Conservation (phyloP, 1,284 basidiomycete genomes). For the Tranzscheliella williamsii region DNA sequence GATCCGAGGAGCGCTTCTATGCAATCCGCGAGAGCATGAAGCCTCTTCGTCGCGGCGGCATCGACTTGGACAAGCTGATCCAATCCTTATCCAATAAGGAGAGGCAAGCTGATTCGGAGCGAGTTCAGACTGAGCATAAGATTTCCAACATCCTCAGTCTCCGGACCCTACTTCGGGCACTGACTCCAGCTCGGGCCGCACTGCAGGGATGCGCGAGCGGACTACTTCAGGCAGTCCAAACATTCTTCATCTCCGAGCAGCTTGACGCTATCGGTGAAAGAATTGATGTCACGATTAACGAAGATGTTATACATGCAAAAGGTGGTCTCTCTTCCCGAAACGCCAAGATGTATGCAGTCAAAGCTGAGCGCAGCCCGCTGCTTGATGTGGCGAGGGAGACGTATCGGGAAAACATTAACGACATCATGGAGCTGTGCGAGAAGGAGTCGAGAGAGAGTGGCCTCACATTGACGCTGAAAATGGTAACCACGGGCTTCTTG, state of each 20-base stretch:
- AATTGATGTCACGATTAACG: slow-evolving; percentile 72
- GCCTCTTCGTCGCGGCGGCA: slow-evolving; percentile 66
- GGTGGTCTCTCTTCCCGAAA: slow-evolving; percentile 17
- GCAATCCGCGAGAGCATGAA: slow-evolving; percentile 73
- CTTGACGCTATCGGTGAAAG: slow-evolving; percentile 69
- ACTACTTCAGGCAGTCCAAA: slow-evolving; percentile 69
- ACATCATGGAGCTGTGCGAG: slow-evolving; percentile 71
- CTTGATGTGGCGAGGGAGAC: slow-evolving; percentile 91
- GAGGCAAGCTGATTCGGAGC: slow-evolving; percentile 7
- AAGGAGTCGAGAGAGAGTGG: slow-evolving; percentile 63
- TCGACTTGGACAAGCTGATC: slow-evolving; percentile 88
- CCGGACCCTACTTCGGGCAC: slow-evolving; percentile 67
- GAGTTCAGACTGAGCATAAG: slow-evolving; percentile 70
- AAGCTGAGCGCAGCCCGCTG: slow-evolving; percentile 76
- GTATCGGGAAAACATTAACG: slow-evolving; percentile 78
- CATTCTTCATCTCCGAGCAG: slow-evolving; percentile 75
- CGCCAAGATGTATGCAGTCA: slow-evolving; percentile 71
- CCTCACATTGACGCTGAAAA: slow-evolving; percentile 70
- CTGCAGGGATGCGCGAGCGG: slow-evolving; percentile 61
- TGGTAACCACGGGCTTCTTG: slow-evolving; percentile 72
- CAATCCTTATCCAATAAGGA: slow-evolving; percentile 11
- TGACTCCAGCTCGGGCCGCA: neutral
- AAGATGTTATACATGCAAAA: slow-evolving; percentile 63
- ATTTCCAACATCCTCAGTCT: slow-evolving; percentile 75
- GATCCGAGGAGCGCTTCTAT: slow-evolving; percentile 74